These are phyloP conservation scores for Gastrolobium villosum DNA, from an alignment of 306 rosid species.

Conservation along the genomic window DNA sequence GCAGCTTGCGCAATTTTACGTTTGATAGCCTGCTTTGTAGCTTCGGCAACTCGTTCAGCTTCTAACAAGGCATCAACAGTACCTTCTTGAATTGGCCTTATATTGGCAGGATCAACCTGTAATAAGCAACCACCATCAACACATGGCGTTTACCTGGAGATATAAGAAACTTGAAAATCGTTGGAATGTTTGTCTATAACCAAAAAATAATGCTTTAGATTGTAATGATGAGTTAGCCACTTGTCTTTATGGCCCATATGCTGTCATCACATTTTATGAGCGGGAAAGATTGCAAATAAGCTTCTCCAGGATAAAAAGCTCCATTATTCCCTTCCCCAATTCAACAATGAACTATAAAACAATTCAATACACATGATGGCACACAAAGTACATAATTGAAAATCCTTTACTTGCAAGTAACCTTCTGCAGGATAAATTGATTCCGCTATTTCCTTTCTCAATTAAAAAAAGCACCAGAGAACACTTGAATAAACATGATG, in stretches of 20 bases:
- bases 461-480: constrained; percentile 11
- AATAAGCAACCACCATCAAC: constrained; percentile 46
- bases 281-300: neutral
- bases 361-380: constrained; percentile 15
- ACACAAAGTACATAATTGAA: neutral
- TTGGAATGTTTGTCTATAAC: neutral
- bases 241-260: neutral
- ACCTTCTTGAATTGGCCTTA: constrained; percentile 83
- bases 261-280: constrained; percentile 14
- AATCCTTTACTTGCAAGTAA: neutral
- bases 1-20: constrained; percentile 95
- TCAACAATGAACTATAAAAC: constrained; percentile 7
- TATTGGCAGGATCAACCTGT: constrained; percentile 96
- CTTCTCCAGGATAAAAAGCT: neutral
- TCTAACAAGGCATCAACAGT: constrained; percentile 82
- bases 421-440: neutral
- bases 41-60: constrained; percentile 97
- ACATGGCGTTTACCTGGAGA: constrained; percentile 26
- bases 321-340: neutral
- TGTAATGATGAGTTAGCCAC: constrained; percentile 3
- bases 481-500: constrained; percentile 4
- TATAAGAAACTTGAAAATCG: neutral
- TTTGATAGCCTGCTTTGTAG: constrained; percentile 94
- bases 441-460: constrained; percentile 31
- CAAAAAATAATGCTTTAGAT: constrained; percentile 37